Conservation (phyloP, 352 stramenopile species). For the Pythium diclinum region DNA sequence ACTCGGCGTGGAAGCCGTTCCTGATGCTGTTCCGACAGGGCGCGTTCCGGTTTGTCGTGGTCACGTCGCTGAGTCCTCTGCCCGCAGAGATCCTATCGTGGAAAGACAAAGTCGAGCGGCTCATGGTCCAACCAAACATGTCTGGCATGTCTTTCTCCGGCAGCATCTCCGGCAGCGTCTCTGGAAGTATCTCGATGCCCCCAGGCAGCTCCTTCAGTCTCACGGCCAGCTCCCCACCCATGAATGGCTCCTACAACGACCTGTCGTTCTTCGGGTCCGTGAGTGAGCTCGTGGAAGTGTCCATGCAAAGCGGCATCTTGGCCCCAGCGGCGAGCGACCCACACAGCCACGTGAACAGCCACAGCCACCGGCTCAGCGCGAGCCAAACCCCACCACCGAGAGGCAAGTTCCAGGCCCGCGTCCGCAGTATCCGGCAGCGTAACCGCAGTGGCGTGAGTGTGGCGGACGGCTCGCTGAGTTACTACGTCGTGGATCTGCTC, state of each 20-base stretch:
- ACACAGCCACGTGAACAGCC: slow-evolving; percentile 2
- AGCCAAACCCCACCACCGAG: background rate
- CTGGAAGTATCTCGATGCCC: background rate
- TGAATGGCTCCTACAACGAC: slow-evolving; percentile 4
- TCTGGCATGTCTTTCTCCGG: slow-evolving; percentile 8
- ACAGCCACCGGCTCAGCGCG: background rate
- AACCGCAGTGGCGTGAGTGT: slow-evolving; percentile 21
- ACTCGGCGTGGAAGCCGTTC: slow-evolving; percentile 40
- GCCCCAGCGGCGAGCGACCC: slow-evolving; percentile 17
- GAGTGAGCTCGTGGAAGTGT: slow-evolving; percentile 32
- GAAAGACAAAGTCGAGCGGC: slow-evolving; percentile 54
- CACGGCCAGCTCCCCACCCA: background rate
- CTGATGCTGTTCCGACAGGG: slow-evolving; percentile 56
- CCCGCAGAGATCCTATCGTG: slow-evolving; percentile 44
- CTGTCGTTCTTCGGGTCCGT: slow-evolving; percentile 24
- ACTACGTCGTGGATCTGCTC: slow-evolving; percentile 68
- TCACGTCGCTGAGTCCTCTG: slow-evolving; percentile 41
- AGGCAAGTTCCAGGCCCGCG: slow-evolving; percentile 30
- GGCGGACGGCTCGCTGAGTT: slow-evolving; percentile 42
- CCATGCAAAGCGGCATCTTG: slow-evolving; percentile 33
- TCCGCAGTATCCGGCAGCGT: slow-evolving; percentile 34
- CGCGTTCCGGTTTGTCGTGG: slow-evolving; percentile 49
- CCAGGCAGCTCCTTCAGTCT: background rate
- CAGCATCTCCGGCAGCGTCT: slow-evolving; percentile 5
- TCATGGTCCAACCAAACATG: slow-evolving; percentile 17